Evolutionary conservation across 2,329 filamentous ascomycete species (phyloP), one percentile per base, ranked within the genome.

Genomic region (Fusarium miscanthi): DNA sequence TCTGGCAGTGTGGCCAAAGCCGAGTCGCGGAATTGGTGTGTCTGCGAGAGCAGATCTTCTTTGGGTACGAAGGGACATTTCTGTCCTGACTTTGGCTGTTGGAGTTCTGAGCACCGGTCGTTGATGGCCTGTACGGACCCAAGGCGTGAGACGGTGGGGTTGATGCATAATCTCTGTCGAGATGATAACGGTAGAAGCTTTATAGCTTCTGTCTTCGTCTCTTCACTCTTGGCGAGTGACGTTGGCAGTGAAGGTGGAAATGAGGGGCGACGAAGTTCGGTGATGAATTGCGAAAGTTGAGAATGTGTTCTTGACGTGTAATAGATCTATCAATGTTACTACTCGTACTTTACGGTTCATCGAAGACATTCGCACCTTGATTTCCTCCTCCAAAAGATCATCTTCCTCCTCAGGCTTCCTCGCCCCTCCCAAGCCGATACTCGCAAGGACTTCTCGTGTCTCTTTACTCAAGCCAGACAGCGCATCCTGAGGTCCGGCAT

Each of bases 281-380:
- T 88, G 23, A 95, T 91, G 80, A 98, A 97, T 78, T 98, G 95
- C 2, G 92, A 92, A 19, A 98, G 83, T 78, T 98, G 95, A 6
- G 95, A 98, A 81, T 98, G 95, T 2, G 95, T 98, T 78, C 95
- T 89, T 12, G 95, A 98, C 62, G 94, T 96, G 82, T 95, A 97
- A 81, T 93, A 97, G 57, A 98, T 93, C 86, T 90, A 80, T 54
- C 40, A 13, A 49, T 41, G 81, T 82, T 80, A 83, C 79, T 78
- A 78, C 60, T 48, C 51, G 57, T 45, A 27, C 37, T 51, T 58
- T 52, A 57, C 33, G 12, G 19, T 8, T 59, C n/a, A 61, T 46
- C 27, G 25, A 51, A 58, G 51, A 51, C 33, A 48, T 56, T 56
- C 78, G 76, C 76, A 90, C 88, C 84, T 95, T 97, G 56, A 92